phyloP scores from a whole-genome alignment of 2,329 filamentous ascomycete species.

The Colletotrichum melonis region DNA sequence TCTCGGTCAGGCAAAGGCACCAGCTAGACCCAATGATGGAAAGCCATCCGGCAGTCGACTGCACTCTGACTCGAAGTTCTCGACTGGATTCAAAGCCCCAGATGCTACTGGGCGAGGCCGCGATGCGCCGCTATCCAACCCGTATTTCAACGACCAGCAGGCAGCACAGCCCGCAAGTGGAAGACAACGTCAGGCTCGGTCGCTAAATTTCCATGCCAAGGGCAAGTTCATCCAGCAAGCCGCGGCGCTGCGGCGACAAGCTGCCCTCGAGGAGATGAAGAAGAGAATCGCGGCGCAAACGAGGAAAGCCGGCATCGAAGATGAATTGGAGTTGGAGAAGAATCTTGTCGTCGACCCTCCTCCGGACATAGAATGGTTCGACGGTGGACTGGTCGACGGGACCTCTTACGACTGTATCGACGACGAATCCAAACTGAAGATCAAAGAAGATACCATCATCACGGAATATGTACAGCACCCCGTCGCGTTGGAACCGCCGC shows the following conservation, averaged over 20 bases:
- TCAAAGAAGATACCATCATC: conserved; percentile 86
- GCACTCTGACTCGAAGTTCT: conserved; percentile 31
- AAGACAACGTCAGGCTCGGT: conserved; percentile 77
- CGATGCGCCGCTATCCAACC: conserved; percentile 64
- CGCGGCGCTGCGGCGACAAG: conserved; percentile 87
- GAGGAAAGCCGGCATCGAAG: conserved; percentile 91
- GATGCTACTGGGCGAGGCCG: conserved; percentile 50
- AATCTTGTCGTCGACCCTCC: conserved; percentile 87
- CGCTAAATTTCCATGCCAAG: conserved; percentile 91
- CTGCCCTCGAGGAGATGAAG: conserved; percentile 92
- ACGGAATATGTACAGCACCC: conserved; percentile 94
- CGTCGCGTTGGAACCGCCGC: conserved; percentile 88
- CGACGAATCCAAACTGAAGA: conserved; percentile 74
- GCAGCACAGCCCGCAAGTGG: conserved; percentile 66
- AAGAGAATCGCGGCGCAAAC: conserved; percentile 89
- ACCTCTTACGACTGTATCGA: conserved; percentile 77
- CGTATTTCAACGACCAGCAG: conserved; percentile 82
- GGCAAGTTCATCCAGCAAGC: conserved; percentile 98
- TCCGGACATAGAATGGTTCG: conserved; percentile 97
- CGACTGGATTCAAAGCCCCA: conserved; percentile 22
- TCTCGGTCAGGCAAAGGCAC: conserved; percentile 59
- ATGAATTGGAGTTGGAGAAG: conserved; percentile 89
- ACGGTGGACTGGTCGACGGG: conserved; percentile 85
- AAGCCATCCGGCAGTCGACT: conserved; percentile 29
- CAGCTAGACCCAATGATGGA: conserved; percentile 49